Conservation (phyloP, 495 filamentous ascomycete genomes). For the Trichoderma asperelloides region DNA sequence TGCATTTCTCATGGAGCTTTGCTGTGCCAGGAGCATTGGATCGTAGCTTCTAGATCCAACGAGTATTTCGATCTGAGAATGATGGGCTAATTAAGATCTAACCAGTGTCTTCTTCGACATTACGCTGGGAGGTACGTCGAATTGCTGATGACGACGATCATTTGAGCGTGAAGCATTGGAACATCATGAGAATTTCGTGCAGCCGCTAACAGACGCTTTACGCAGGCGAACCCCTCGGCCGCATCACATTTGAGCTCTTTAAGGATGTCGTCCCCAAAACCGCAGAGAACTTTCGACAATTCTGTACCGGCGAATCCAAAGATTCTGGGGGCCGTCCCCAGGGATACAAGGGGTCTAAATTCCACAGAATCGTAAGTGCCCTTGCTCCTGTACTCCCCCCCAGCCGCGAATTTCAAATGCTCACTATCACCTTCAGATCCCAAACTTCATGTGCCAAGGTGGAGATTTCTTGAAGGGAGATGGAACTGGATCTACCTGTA, state of each 20-base stretch:
- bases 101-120: constrained; percentile 85
- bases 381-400: neutral
- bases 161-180: neutral
- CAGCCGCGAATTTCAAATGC: neutral
- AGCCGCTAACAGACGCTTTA: neutral
- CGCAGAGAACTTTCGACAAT: constrained; percentile 94
- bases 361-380: constrained; percentile 79
- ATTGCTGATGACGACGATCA: neutral
- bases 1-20: constrained; percentile 9
- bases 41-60: too few relatives aligned
- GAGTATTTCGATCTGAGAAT: too few relatives aligned
- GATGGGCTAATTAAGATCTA: constrained; percentile 10
- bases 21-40: too few relatives aligned
- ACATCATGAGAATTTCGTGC: constrained; percentile 3
- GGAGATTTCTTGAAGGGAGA: constrained; percentile 95
- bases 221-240: constrained; percentile 78
- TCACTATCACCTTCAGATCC: constrained; percentile 51
- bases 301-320: constrained; percentile 92
- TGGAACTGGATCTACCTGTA: constrained; percentile 78
- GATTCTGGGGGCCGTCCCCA: constrained; percentile 69
- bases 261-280: constrained; percentile 74
- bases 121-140: constrained; percentile 70
- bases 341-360: constrained; percentile 90
- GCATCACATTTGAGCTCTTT: constrained; percentile 92
- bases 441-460: constrained; percentile 92